These are phyloP conservation scores for Laburnicola sp. DNA, from an alignment of 2,329 filamentous ascomycete genomes.

Conservation along the genomic window DNA sequence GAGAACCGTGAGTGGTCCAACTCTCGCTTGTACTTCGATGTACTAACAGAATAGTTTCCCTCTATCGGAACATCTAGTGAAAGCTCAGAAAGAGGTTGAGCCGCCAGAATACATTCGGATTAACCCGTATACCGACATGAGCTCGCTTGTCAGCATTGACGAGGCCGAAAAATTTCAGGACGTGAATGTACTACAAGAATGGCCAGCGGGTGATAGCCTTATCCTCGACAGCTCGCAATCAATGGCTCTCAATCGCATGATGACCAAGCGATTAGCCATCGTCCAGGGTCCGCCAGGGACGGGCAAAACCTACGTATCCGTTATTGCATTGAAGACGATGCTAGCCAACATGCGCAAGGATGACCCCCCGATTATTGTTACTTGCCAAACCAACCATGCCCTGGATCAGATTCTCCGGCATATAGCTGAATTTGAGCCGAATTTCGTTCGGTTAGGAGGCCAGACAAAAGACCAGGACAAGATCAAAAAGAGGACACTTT, in stretches of 20 bases:
- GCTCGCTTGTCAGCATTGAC: constrained; percentile 46
- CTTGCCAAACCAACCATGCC: constrained; percentile 89
- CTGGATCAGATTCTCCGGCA: constrained; percentile 77
- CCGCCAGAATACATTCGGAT: constrained; percentile 58
- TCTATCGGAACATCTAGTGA: constrained; percentile 64
- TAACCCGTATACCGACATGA: constrained; percentile 57
- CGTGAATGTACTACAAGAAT: constrained; percentile 58
- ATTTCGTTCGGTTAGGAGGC: constrained; percentile 69
- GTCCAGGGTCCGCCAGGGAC: constrained; percentile 82
- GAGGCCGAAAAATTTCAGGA: constrained; percentile 47
- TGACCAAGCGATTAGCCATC: constrained; percentile 72
- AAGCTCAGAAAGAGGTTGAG: constrained; percentile 50
- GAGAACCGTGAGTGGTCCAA: constrained; percentile 49
- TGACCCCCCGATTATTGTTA: constrained; percentile 72
- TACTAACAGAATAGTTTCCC: constrained; percentile 51
- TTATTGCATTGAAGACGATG: constrained; percentile 68
- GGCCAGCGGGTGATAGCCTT: constrained; percentile 54
- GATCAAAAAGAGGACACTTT: constrained; percentile 69
- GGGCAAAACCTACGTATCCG: constrained; percentile 81
- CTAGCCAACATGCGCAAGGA: constrained; percentile 59
- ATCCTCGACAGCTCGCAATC: constrained; percentile 72
- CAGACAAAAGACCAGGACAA: constrained; percentile 65
- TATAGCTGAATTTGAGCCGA: constrained; percentile 62
- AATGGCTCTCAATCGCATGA: constrained; percentile 67
- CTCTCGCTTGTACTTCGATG: constrained; percentile 21